Percentiles rank a stretch among this genome's conserved stretches.
These are phyloP conservation scores for Lathyrus sativus DNA, from an alignment of 306 rosid genomes.

Conservation along the genomic window DNA sequence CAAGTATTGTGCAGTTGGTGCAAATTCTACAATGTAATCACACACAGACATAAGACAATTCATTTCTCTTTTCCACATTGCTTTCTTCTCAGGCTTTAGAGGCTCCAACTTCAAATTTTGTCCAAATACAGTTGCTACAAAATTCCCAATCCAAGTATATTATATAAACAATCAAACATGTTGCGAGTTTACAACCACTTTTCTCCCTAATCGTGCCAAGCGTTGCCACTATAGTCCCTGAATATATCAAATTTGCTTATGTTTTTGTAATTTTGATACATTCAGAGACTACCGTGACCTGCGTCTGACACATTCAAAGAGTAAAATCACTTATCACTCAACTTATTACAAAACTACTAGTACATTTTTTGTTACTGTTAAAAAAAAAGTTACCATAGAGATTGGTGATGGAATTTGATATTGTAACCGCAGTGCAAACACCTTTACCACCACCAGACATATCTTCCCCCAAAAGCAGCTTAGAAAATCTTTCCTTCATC, in stretches of 20 bases:
- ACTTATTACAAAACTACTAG: not conserved
- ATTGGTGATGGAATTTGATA: slow-evolving; percentile 89
- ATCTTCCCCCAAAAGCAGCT: slow-evolving; percentile 92
- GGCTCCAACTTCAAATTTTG: slow-evolving; percentile 87
- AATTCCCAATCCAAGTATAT: slow-evolving; percentile 29
- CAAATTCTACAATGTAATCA: slow-evolving; percentile 88
- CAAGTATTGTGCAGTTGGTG: slow-evolving; percentile 65
- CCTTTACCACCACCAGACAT: slow-evolving; percentile 99
- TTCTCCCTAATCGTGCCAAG: not conserved
- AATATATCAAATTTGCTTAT: not conserved
- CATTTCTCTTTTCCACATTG: slow-evolving; percentile 97
- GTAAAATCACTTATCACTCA: not conserved
- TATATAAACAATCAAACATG: not conserved
- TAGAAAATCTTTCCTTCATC: slow-evolving; percentile 90
- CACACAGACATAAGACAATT: slow-evolving; percentile 85
- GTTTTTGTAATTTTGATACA: not conserved
- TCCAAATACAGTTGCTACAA: slow-evolving; percentile 86
- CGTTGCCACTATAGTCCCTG: not conserved
- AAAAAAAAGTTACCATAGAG: slow-evolving; percentile 71
- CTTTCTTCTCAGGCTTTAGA: slow-evolving; percentile 78
- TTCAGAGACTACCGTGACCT: not conserved
- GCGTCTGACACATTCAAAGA: not conserved
- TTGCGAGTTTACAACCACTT: not conserved
- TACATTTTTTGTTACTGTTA: not conserved
- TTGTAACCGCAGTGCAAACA: slow-evolving; percentile 89